Evolutionary conservation across 2,329 filamentous ascomycete genomes (phyloP), one percentile per base, ranked within the genome.

Genomic region (Penicillium polonicum): DNA sequence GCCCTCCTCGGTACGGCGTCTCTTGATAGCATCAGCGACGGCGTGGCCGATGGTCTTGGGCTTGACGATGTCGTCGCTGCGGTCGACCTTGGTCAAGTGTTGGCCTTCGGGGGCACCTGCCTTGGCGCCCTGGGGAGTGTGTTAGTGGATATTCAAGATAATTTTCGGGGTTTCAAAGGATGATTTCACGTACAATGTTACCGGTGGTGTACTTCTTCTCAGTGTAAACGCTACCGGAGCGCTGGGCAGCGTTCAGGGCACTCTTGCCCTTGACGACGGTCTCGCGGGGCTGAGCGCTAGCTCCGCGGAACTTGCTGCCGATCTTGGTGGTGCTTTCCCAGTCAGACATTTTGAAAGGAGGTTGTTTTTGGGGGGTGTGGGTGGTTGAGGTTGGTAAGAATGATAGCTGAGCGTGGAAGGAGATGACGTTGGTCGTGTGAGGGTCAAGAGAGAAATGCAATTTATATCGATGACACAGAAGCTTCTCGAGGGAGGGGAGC

Each of bases 71-170:
- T 97, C 94, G 82, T 97, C 92, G 74, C 87, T 88, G 68, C 93
- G 92, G 83, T 97, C 94, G 77, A 99, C 92, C 83, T 97, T 97
- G 67, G 94, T 97, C 65, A 97, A 84, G 74, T 91, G 92, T 80
- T 99, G 94, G 68, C 94, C 94, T 79, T 97, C 93, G 65, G 82
- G 70, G 53, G 73, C 82, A 60, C 79, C 80, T 59, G 78, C 55
- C 56, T 73, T 74, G 25, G 64, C 67, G 43, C 81, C 73, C 79
- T 83, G 64, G 39, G 15, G 15, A 36, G n/a, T 19, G 36, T 5
- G 55, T 68, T 54, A 65, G 58, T 62, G 33, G 33, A 48, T 21
- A 38, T 49, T 44, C 39, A 48, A 15, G 13, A 25, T 15, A 3
- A n/a, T 23, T 48, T 12, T 23, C 27, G 4, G 2, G 5, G 4